Percentiles rank a stretch among this genome's conserved stretches.
phyloP scores from a whole-genome alignment of 164 flowering plant genomes.

The Umbellularia californica region DNA sequence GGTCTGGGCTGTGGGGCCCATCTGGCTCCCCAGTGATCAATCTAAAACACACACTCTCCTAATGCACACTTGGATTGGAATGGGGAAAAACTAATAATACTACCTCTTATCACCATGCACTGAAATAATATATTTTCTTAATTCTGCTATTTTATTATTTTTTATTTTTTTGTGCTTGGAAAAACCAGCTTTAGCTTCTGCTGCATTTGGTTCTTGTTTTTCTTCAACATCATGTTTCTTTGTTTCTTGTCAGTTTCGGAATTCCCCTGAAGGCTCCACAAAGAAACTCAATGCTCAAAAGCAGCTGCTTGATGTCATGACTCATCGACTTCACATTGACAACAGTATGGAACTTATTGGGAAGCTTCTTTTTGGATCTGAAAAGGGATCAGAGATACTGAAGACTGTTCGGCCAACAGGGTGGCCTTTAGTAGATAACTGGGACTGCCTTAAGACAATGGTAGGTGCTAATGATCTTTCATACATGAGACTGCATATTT shows the following conservation, averaged over 20 bases:
- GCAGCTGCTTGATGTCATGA: slow-evolving; percentile 60
- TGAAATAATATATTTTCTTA: neutral
- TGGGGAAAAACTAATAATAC: too few species aligned
- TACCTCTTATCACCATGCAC: too few species aligned
- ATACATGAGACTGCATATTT: neutral
- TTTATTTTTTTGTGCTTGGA: neutral
- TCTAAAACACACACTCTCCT: too few species aligned
- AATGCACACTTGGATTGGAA: too few species aligned
- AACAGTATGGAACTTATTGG: slow-evolving; percentile 53
- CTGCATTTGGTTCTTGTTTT: neutral
- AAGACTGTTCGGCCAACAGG: slow-evolving; percentile 58
- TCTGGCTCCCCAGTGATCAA: too few species aligned
- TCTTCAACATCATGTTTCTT: neutral
- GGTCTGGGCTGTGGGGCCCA: too few species aligned
- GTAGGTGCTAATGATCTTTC: slow-evolving; percentile 27
- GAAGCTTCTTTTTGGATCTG: slow-evolving; percentile 65
- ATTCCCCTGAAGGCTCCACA: slow-evolving; percentile 62
- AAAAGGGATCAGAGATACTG: slow-evolving; percentile 52
- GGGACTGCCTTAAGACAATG: slow-evolving; percentile 81
- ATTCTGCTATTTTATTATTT: neutral
- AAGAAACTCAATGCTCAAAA: slow-evolving; percentile 62
- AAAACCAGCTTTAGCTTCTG: neutral
- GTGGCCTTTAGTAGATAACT: slow-evolving; percentile 76
- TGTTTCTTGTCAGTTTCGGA: slow-evolving; percentile 42
- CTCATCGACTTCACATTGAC: slow-evolving; percentile 70